phyloP scores from a whole-genome alignment of 2,329 filamentous ascomycete species.

The Penicillium sp. region DNA sequence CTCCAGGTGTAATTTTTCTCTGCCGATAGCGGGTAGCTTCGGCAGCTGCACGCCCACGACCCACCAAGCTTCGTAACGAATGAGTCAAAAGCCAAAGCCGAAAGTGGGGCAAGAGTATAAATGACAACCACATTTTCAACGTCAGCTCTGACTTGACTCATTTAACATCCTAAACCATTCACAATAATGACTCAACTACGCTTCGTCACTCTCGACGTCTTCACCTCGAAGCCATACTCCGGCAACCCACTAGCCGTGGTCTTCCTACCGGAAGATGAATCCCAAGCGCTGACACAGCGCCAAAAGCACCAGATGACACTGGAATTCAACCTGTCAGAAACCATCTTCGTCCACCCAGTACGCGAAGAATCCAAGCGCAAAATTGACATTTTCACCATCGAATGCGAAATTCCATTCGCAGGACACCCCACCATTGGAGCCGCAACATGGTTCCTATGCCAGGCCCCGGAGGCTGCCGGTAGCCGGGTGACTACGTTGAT shows the following conservation, averaged over 20 bases:
- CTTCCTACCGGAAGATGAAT: slow-evolving; percentile 36
- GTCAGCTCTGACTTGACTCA: background rate
- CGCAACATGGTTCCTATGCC: slow-evolving; percentile 47
- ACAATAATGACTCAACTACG: slow-evolving; percentile 28
- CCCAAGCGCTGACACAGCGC: slow-evolving; percentile 42
- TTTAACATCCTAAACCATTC: background rate
- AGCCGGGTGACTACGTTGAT: slow-evolving; percentile 39
- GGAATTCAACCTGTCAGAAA: slow-evolving; percentile 62
- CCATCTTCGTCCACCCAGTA: slow-evolving; percentile 52
- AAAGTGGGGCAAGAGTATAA: slow-evolving; percentile 1
- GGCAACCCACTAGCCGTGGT: slow-evolving; percentile 62
- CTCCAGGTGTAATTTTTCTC: background rate
- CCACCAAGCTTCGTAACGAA: background rate
- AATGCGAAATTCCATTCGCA: slow-evolving; percentile 56
- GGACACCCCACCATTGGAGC: slow-evolving; percentile 61
- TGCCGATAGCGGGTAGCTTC: slow-evolving; percentile 6
- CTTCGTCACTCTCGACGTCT: slow-evolving; percentile 45
- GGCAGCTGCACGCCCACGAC: slow-evolving; percentile 5
- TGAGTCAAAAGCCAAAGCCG: slow-evolving; percentile 4
- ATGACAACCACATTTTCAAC: background rate
- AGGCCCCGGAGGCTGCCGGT: slow-evolving; percentile 19
- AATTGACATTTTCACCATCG: slow-evolving; percentile 57
- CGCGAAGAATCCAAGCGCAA: slow-evolving; percentile 17
- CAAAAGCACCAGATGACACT: slow-evolving; percentile 56
- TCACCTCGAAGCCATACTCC: slow-evolving; percentile 41